phyloP scores from a whole-genome alignment of 352 stramenopile genomes.

The Hyaloperonospora brassicae region DNA sequence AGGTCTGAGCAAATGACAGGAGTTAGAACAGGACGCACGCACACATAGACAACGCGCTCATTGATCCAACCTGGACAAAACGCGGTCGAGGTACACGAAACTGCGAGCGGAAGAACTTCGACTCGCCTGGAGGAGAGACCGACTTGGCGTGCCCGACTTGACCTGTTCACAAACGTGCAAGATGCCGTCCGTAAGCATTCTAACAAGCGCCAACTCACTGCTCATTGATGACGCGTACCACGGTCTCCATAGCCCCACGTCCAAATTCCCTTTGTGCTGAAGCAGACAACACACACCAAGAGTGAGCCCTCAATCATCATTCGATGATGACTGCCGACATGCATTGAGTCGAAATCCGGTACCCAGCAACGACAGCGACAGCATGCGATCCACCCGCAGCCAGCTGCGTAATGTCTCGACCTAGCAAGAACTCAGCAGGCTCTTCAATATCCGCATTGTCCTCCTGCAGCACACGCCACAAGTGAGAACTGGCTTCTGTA shows the following conservation, averaged over 20 bases:
- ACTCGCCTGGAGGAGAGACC: conserved; percentile 36
- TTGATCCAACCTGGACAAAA: conserved; percentile 46
- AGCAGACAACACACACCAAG: conserved; percentile 2
- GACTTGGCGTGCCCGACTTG: conserved; percentile 68
- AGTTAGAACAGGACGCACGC: neutral
- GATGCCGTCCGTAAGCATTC: too few relatives aligned
- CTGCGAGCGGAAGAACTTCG: conserved; percentile 73
- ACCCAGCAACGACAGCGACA: conserved; percentile 46
- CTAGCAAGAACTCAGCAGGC: conserved; percentile 60
- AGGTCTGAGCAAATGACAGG: conserved; percentile 23
- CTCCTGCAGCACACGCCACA: conserved; percentile 18
- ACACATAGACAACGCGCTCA: neutral
- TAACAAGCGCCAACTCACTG: neutral
- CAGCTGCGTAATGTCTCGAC: conserved; percentile 55
- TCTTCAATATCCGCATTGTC: conserved; percentile 57
- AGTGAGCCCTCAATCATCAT: neutral
- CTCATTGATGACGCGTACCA: conserved; percentile 13
- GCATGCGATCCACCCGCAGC: conserved; percentile 54
- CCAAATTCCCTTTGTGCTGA: conserved; percentile 60
- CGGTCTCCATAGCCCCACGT: conserved; percentile 68
- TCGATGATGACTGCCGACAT: neutral
- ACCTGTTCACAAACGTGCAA: conserved; percentile 18
- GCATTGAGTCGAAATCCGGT: conserved; percentile 1
- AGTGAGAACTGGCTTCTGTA: conserved; percentile 3
- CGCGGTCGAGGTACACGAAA: conserved; percentile 62